Evolutionary conservation across 176 grass and related monocot species (phyloP), one percentile per base, ranked within the genome.

Genomic region (Juncus inflexus): DNA sequence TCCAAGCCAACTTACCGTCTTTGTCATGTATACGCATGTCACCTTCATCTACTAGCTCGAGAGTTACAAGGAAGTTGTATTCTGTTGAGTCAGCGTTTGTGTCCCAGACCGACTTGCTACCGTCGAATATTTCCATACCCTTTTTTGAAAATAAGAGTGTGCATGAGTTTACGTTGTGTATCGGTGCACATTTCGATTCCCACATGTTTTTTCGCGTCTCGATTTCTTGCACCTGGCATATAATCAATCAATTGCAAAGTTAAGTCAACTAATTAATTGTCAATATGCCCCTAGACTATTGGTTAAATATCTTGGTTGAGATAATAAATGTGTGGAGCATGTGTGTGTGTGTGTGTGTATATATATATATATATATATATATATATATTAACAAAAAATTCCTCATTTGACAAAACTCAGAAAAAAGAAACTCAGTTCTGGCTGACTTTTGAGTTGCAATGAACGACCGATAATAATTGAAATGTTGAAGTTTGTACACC

Each of bases 11-110:
- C 73, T 96, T 87, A 5, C 84, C 87, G 43, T 85, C 74, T 79
- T 91, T 87, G 79, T 96, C 87, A 8, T 85, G 87, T 74, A 96
- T 79, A 69, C 87, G 76, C 87, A 91, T 91, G 77, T 96, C 91
- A 1, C 91, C 87, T 52, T 88, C 83, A 70, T 96, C 91, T 38
- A 96, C 82, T 28, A 96, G 63, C 79, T 96, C 91, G 9, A 96
- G 53, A 62, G 64, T 88, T 58, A 79, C 40, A 9, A 96, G 69
- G 79, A 88, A 91, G 69, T 86, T 83, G 62, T 78, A 63, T 58
- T 79, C 73, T 52, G 86, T 76, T n/a, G 65, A 80, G 64, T 67
- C 76, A 6, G 87, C 86, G 63, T 69, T 61, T 14, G 78, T 83
- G 76, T 83, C 62, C 87, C 91, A 96, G 12, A 85, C 78, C 52